A percentile compares a stretch with the other conserved stretches of the same genome.
phyloP scores from a whole-genome alignment of 2,329 filamentous ascomycete species.

The Fusarium multiceps region DNA sequence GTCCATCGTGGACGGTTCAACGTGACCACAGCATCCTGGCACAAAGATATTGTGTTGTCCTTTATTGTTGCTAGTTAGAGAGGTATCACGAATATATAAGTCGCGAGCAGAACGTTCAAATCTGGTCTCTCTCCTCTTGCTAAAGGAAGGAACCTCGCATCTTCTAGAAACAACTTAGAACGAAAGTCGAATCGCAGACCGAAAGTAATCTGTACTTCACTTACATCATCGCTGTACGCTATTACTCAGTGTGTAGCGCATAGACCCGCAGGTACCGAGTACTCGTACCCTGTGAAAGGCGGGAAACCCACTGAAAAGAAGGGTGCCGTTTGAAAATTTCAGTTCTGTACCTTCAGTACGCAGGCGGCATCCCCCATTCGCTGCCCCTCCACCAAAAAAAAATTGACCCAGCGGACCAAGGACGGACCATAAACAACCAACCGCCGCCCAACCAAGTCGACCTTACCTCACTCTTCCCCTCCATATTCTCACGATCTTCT shows the following conservation, averaged over 20 bases:
- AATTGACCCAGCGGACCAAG: slow-evolving; percentile 25
- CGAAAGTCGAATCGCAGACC: neutral
- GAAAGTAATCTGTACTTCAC: slow-evolving; percentile 30
- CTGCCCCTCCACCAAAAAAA: slow-evolving; percentile 31
- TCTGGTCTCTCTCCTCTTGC: neutral
- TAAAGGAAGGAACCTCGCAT: slow-evolving; percentile 6
- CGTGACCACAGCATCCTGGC: slow-evolving; percentile 23
- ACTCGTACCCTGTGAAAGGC: slow-evolving; percentile 14
- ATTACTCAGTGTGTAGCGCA: neutral
- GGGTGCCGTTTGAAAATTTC: slow-evolving; percentile 32
- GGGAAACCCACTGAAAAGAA: slow-evolving; percentile 25
- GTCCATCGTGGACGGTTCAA: slow-evolving; percentile 10
- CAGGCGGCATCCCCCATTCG: slow-evolving; percentile 35
- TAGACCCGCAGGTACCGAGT: slow-evolving; percentile 34
- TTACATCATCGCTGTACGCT: slow-evolving; percentile 31
- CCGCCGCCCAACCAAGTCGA: slow-evolving; percentile 29
- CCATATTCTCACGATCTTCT: slow-evolving; percentile 34
- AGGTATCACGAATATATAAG: slow-evolving; percentile 12
- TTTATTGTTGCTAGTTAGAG: neutral
- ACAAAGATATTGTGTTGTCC: neutral
- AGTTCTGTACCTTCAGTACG: slow-evolving; percentile 18
- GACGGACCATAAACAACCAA: slow-evolving; percentile 33
- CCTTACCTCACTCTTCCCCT: slow-evolving; percentile 29
- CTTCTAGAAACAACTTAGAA: slow-evolving; percentile 31
- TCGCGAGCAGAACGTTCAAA: neutral